phyloP scores from a whole-genome alignment of 768 basidiomycete species.

The Boletus rufocinnamomeus region DNA sequence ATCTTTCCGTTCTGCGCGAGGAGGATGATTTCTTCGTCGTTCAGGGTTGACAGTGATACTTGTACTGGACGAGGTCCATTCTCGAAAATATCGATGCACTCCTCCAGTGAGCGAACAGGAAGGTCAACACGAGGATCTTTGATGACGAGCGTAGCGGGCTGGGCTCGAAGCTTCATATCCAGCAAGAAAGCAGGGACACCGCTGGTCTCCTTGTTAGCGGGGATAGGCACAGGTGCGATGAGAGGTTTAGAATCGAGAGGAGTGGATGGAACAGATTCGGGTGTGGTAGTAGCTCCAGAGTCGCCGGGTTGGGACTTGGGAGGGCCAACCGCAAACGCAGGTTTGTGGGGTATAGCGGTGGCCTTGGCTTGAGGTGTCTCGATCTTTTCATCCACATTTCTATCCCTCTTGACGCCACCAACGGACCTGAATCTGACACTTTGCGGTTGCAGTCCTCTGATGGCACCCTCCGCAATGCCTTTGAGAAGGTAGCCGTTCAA shows the following conservation, averaged over 20 bases:
- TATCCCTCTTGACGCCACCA: conserved; percentile 21
- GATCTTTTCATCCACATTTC: conserved; percentile 24
- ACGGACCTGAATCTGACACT: conserved; percentile 33
- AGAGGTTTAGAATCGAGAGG: conserved; percentile 17
- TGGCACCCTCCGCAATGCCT: conserved; percentile 66
- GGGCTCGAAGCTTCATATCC: conserved; percentile 38
- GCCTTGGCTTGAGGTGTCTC: conserved; percentile 17
- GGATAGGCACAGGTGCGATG: conserved; percentile 29
- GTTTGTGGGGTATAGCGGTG: conserved; percentile 16
- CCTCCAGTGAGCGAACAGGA: conserved; percentile 60
- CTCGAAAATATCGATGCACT: conserved; percentile 80
- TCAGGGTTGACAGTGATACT: conserved; percentile 59
- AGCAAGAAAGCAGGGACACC: conserved; percentile 33
- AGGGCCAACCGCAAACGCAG: conserved; percentile 31
- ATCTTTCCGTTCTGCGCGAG: conserved; percentile 91
- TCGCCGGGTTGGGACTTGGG: conserved; percentile 20
- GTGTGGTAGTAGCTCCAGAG: conserved; percentile 19
- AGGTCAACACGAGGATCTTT: conserved; percentile 18
- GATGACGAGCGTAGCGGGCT: conserved; percentile 16
- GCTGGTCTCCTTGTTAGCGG: conserved; percentile 17
- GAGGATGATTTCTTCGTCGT: conserved; percentile 90
- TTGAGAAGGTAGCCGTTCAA: conserved; percentile 94
- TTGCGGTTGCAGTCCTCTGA: conserved; percentile 34
- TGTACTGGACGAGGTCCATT: conserved; percentile 65
- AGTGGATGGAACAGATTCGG: conserved; percentile 21